Base-by-base conservation (phyloP, 495 filamentous ascomycete genomes). In the Cenococcum geophilum region DNA sequence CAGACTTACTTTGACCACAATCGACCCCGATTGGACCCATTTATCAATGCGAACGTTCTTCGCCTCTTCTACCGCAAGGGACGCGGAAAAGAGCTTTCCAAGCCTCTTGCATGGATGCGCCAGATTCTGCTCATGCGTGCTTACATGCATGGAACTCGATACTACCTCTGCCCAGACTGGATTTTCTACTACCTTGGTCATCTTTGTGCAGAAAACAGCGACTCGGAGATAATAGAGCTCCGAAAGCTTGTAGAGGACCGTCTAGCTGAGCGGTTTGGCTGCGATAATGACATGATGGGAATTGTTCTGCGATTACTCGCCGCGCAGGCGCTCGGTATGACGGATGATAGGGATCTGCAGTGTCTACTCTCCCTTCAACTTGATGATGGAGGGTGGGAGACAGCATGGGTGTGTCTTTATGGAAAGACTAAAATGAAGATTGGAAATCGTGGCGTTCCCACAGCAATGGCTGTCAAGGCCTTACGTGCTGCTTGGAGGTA, bases 41-140 rank as follows among this genome's bases (percentile, higher is more conserved):
- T 49, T 22, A 18, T 22, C 16, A 20, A 22, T 22, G 45, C 22
- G 6, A 49, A 49, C 14, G 45, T 49, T 22, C 45, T 49, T 14
- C 45, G 45, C 22, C 45, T 49, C 8, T 49, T 49, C 45, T 49
- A 49, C 14, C 45, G 45, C 45, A 9, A 49, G 10, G 45, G 45
- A 6, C 45, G 45, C 16, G 45, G 45, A 14, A 20, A 18, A 8
- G 45, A 49, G 9, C 18, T 49, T 22, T 6, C 18, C 16, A 49
- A 49, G 45, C 18, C 45, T 8, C 22, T 49, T 1, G 45, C 18
- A 18, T 49, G 22, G 18, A 22, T 49, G 16, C 18, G 18, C 18
- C 5, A 18, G 18, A 18, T 49, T 20, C 22, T 49, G 5, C n/a
- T 18, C 9, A 49, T 20, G 18, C 45, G 45, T 1, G 45, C 45